phyloP scores from a whole-genome alignment of 2,329 filamentous ascomycete species.

The Colletotrichum incanum region DNA sequence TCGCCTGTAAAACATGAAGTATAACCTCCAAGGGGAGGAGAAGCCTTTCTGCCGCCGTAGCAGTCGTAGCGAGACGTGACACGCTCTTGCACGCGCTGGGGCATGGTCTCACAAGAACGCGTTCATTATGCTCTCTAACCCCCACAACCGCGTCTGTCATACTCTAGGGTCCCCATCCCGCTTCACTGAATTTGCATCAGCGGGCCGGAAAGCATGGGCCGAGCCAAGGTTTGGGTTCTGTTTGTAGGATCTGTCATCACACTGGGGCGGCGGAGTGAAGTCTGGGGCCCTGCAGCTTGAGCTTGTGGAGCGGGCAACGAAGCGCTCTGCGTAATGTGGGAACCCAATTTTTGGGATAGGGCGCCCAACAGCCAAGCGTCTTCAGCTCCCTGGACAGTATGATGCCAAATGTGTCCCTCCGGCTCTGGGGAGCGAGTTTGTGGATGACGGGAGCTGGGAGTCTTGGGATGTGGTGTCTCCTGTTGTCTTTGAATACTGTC shows the following conservation, averaged over 20 bases:
- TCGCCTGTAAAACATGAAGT: neutral
- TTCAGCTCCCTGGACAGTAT: neutral
- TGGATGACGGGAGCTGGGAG: neutral
- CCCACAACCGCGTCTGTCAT: neutral
- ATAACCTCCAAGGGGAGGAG: neutral
- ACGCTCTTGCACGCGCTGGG: neutral
- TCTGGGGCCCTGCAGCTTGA: slow-evolving; percentile 13
- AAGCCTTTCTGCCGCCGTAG: neutral
- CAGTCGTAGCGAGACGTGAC: neutral
- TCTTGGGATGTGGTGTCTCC: neutral
- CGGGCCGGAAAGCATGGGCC: slow-evolving; percentile 15
- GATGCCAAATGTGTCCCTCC: neutral
- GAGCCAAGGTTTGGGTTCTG: slow-evolving; percentile 23
- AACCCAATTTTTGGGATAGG: neutral
- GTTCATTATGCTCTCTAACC: neutral
- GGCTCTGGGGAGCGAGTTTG: neutral
- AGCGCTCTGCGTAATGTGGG: neutral
- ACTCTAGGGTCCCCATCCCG: neutral
- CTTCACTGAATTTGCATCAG: neutral
- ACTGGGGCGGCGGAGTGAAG: slow-evolving; percentile 28
- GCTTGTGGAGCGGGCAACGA: slow-evolving; percentile 18
- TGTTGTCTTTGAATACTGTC: neutral
- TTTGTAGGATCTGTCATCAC: slow-evolving; percentile 6
- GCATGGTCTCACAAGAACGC: neutral
- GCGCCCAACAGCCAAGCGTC: neutral